Evolutionary conservation across 768 basidiomycete genomes (phyloP).

Genomic region (Lepiota subincarnata): DNA sequence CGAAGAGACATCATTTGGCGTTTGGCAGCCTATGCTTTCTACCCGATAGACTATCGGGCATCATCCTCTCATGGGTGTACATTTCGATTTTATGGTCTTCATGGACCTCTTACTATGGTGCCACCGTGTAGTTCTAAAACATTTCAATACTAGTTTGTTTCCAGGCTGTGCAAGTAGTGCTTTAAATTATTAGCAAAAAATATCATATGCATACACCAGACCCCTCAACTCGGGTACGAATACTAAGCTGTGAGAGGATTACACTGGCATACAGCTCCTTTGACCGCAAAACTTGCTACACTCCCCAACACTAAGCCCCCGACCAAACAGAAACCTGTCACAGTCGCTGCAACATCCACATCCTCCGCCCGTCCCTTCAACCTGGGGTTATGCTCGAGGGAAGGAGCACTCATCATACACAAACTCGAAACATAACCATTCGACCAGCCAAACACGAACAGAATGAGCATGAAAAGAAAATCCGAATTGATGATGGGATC

Average conservation of each 20-base stretch:
- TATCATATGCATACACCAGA: not conserved
- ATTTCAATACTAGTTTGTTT: not conserved
- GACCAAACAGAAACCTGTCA: conserved; percentile 74
- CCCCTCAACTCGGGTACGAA: not conserved
- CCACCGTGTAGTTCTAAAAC: not conserved
- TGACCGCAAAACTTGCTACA: conserved; percentile 75
- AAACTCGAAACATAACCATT: conserved; percentile 79
- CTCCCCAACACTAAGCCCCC: conserved; percentile 76
- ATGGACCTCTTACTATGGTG: not conserved
- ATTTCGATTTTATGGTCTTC: not conserved
- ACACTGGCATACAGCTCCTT: conserved; percentile 62
- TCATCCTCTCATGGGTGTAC: not conserved
- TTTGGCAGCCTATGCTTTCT: conserved; percentile 70
- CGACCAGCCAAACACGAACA: conserved; percentile 69
- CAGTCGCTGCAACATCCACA: conserved; percentile 81
- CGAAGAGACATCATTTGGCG: conserved; percentile 63
- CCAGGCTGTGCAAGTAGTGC: not conserved
- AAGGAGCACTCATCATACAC: conserved; percentile 81
- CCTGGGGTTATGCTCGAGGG: conserved; percentile 72
- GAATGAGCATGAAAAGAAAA: conserved; percentile 64
- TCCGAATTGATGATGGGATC: conserved; percentile 72
- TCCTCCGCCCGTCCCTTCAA: conserved; percentile 68
- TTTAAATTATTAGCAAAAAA: not conserved
- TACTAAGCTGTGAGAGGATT: conserved; percentile 56
- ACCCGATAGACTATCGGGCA: conserved; percentile 19